phyloP scores from a whole-genome alignment of 2,329 filamentous ascomycete species.

The Apiospora sp. region DNA sequence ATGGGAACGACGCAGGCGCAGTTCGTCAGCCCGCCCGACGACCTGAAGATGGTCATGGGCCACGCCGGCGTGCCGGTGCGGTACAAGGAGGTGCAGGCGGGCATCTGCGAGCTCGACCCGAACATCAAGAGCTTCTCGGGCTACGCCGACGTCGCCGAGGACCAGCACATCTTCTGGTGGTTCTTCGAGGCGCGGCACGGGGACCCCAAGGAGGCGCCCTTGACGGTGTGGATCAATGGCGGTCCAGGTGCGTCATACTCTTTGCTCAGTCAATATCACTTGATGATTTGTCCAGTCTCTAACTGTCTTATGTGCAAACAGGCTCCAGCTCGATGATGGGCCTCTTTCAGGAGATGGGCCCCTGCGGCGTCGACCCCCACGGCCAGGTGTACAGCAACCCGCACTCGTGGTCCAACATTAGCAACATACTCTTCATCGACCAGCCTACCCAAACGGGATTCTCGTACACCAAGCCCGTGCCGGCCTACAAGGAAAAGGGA shows the following conservation, averaged over 20 bases:
- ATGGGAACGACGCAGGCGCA: constrained; percentile 34
- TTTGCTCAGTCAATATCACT: not conserved
- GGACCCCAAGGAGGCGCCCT: constrained; percentile 52
- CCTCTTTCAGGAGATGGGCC: constrained; percentile 56
- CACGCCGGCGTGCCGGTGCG: constrained; percentile 50
- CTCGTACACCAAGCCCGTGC: constrained; percentile 53
- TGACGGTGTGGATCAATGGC: constrained; percentile 62
- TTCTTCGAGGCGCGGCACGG: constrained; percentile 58
- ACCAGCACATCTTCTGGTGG: constrained; percentile 55
- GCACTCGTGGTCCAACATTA: constrained; percentile 66
- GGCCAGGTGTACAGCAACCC: constrained; percentile 59
- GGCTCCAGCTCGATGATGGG: constrained; percentile 63
- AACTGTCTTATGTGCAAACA: constrained; percentile 54
- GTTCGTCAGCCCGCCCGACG: constrained; percentile 40
- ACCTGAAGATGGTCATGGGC: constrained; percentile 38
- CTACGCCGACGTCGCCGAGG: constrained; percentile 50
- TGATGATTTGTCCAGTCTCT: not conserved
- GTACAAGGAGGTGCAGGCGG: constrained; percentile 56
- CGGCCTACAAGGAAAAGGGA: constrained; percentile 37
- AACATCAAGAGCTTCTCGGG: constrained; percentile 52
- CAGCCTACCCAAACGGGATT: constrained; percentile 68
- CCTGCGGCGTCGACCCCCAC: constrained; percentile 50
- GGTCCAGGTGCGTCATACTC: constrained; percentile 44
- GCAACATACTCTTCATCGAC: constrained; percentile 68
- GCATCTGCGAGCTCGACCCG: constrained; percentile 54